A percentile compares a stretch with the other conserved stretches of the same genome.
These are phyloP conservation scores for Gossypioides kirkii DNA, from an alignment of 345 rosid genomes.

Conservation along the genomic window DNA sequence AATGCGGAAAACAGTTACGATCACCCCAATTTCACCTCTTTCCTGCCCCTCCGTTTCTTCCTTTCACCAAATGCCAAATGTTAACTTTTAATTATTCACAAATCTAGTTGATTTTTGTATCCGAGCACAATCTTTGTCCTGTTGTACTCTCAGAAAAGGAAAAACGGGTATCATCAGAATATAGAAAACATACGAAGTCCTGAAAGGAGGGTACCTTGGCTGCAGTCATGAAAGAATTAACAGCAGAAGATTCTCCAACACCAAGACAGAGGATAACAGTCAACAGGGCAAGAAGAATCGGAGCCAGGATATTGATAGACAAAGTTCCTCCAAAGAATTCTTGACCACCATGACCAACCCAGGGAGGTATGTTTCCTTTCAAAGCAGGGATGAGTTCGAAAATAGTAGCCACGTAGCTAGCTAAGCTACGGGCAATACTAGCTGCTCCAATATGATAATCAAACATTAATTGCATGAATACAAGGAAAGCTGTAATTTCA, in stretches of 20 bases:
- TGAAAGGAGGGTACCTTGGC: constrained; percentile 46
- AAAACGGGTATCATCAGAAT: neutral
- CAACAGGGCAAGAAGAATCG: constrained; percentile 60
- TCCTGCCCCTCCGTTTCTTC: neutral
- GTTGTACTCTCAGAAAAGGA: neutral
- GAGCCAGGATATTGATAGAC: constrained; percentile 78
- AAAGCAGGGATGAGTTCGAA: constrained; percentile 70
- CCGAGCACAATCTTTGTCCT: neutral
- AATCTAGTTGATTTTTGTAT: neutral
- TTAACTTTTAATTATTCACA: neutral
- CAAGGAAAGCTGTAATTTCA: constrained; percentile 89
- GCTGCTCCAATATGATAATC: constrained; percentile 98
- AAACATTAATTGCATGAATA: constrained; percentile 82
- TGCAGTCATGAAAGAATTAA: constrained; percentile 76
- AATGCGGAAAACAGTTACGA: neutral
- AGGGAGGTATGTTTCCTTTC: constrained; percentile 55
- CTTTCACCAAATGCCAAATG: neutral
- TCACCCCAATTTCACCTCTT: neutral
- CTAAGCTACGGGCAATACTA: constrained; percentile 88
- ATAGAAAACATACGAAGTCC: neutral
- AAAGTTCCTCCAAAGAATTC: constrained; percentile 75
- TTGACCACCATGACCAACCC: constrained; percentile 81
- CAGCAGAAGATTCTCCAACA: constrained; percentile 69
- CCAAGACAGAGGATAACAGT: constrained; percentile 75
- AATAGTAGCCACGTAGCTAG: constrained; percentile 66